Base-by-base conservation (phyloP, 1,284 basidiomycete species). In the Ceratobasidium sp. region DNA sequence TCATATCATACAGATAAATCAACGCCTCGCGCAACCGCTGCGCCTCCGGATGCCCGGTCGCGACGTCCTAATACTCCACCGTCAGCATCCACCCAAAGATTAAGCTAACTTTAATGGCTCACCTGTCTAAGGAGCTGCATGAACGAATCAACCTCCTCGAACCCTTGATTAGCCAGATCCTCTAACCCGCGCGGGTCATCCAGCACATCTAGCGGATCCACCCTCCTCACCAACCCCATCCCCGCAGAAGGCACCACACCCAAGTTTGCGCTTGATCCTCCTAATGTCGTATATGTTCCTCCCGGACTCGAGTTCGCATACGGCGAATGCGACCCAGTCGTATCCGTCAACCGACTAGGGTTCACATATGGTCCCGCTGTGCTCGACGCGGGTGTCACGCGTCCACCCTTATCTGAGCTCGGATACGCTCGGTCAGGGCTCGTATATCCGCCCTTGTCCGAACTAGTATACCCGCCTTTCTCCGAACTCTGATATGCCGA, bases 101-200 rank as follows among this genome's bases (percentile, higher is more conserved):
- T 51, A 6, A 5, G 4, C 4, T 6, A 19, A 51, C 48, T 17
- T 3, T 7, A 47, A 50, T 11, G 29, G 44, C 65, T 7, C 65
- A 67, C 65, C 65, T 73, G 57, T 48, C 69, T 11, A 8, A 73
- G n/a, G 19, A 51, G n/a, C 48, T 73, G 56, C 69, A 73, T 73
- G 22, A 73, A 73, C 57, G 19, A 17, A 44, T 73, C 57, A n/a
- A 73, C 57, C 33, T 59, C 69, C 6, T 73, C 69, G 17, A 73
- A 59, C 19, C 69, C 54, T 5, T 47, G 5, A 11, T 48, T 31
- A 19, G 47, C 69, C 44, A 73, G 2, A 41, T 73, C 69, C 19
- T 73, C 69, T 33, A 73, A 31, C 69, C 69, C 69, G 19, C 36
- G 9, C 17, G 69, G 69, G 51, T 73, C 69, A 29, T 60, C 29